Conservation (phyloP, 2,329 filamentous ascomycete species). For the Fusarium metavorans region DNA sequence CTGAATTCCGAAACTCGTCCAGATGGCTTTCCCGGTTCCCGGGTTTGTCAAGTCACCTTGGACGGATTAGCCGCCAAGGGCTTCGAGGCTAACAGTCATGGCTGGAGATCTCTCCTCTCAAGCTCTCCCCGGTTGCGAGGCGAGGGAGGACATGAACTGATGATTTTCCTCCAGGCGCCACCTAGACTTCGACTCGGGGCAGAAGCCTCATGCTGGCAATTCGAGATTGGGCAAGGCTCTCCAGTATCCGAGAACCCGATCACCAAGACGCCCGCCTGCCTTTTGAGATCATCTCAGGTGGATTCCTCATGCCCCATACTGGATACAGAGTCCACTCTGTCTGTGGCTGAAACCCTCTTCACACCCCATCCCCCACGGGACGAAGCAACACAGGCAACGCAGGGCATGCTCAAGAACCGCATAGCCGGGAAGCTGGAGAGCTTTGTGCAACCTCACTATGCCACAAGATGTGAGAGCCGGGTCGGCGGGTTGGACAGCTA, state of each 20-base stretch:
- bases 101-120: background rate
- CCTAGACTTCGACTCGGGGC: background rate
- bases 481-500: background rate
- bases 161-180: background rate
- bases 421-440: background rate
- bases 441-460: conserved; percentile 2
- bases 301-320: background rate
- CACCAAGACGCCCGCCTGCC: conserved; percentile 1
- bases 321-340: background rate
- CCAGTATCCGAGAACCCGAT: conserved; percentile 2
- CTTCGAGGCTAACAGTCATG: background rate
- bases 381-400: background rate
- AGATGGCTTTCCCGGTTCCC: background rate
- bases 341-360: background rate
- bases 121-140: background rate
- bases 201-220: conserved; percentile 24
- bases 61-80: conserved; percentile 3
- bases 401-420: background rate
- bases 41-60: background rate
- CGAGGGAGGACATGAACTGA: background rate
- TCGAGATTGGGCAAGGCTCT: conserved; percentile 25
- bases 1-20: background rate
- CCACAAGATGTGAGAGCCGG: background rate
- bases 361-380: background rate
- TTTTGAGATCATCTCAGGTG: conserved; percentile 6